Percentiles rank a stretch among this genome's conserved stretches.
These are phyloP conservation scores for Pseudozyma pruni DNA, from an alignment of 1,284 basidiomycete species.

Conservation along the genomic window DNA sequence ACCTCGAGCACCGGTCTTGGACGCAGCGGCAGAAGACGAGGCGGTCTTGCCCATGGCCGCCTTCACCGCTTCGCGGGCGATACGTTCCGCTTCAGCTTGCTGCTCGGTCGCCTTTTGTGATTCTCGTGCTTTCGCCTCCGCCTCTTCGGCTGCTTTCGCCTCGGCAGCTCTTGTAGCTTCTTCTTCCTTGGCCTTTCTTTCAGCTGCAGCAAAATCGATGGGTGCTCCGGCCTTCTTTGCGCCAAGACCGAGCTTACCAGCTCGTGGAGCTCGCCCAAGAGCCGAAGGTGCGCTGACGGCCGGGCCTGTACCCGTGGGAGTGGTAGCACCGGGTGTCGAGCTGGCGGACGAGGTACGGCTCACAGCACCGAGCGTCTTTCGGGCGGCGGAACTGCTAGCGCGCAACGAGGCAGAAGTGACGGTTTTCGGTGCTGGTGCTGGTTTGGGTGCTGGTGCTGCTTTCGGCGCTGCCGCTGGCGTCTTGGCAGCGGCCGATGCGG, in stretches of 20 bases:
- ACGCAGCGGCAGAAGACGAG: conserved; percentile 13
- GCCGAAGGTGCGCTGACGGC: conserved; percentile 25
- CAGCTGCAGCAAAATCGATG: conserved; percentile 65
- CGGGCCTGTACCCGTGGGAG: conserved; percentile 42
- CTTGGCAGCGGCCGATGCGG: conserved; percentile 67
- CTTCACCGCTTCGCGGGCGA: conserved; percentile 55
- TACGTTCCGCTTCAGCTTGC: conserved; percentile 50
- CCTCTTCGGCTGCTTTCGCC: conserved; percentile 47
- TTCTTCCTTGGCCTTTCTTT: conserved; percentile 61
- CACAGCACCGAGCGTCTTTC: conserved; percentile 43
- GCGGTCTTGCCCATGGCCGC: conserved; percentile 42
- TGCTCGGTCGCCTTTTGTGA: conserved; percentile 39
- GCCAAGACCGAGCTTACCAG: conserved; percentile 60
- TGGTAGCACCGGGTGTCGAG: conserved; percentile 45
- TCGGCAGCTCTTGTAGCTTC: conserved; percentile 47
- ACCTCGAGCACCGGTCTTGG: conserved; percentile 20
- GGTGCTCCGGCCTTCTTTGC: conserved; percentile 59
- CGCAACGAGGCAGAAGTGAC: conserved; percentile 58
- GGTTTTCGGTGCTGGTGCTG: conserved; percentile 49
- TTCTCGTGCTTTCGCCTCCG: conserved; percentile 48
- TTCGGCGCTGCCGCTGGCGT: conserved; percentile 33
- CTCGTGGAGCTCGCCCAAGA: conserved; percentile 44
- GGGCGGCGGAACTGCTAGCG: conserved; percentile 40
- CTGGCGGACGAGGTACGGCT: conserved; percentile 51
- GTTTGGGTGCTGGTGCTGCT: conserved; percentile 30